Conservation (phyloP, 129 eudicot genomes). For the Rutidosis leptorrhynchoides region DNA sequence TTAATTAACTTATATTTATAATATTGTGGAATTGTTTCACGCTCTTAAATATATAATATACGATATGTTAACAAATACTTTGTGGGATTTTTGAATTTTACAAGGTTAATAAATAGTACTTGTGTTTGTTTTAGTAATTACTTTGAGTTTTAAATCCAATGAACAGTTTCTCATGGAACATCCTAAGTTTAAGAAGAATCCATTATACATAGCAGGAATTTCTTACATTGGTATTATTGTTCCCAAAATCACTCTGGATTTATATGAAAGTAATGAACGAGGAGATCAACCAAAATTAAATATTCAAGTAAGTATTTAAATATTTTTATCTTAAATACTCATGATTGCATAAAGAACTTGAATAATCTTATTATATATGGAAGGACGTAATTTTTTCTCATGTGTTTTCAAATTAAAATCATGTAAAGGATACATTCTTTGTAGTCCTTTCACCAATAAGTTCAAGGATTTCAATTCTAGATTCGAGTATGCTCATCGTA, state of each 20-base stretch:
- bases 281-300: conserved; percentile 15
- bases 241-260: conserved; percentile 16
- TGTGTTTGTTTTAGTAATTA: neutral
- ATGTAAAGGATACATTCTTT: conserved; percentile 28
- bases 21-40: neutral
- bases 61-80: no score
- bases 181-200: conserved; percentile 14
- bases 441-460: conserved; percentile 24
- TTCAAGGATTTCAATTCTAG: conserved; percentile 24
- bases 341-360: neutral
- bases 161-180: conserved; percentile 18
- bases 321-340: neutral
- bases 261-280: conserved; percentile 23
- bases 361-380: neutral
- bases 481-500: conserved; percentile 21
- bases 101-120: neutral
- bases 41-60: no score
- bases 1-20: no score
- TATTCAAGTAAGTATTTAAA: conserved; percentile 17
- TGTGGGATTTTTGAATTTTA: neutral
- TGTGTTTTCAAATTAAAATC: neutral
- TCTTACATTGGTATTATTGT: conserved; percentile 16
- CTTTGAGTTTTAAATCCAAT: neutral
- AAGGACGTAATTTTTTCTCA: neutral
- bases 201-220: conserved; percentile 18